phyloP scores from a whole-genome alignment of 768 basidiomycete species.

The Phylloporus sp. region DNA sequence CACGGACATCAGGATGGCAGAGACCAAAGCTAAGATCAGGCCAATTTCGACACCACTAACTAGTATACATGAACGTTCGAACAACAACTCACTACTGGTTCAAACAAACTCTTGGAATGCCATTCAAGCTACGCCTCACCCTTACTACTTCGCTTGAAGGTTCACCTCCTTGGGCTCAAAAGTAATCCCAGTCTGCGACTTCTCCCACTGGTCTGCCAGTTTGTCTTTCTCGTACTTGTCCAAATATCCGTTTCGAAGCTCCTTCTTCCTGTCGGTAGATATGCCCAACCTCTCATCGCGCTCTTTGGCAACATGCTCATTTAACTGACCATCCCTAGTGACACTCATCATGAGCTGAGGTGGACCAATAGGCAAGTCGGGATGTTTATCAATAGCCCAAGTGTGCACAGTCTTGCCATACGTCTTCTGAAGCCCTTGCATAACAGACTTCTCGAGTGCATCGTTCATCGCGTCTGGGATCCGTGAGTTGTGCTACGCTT shows the following conservation, averaged over 20 bases:
- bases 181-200: slow-evolving; percentile 29
- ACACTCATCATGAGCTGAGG: slow-evolving; percentile 45
- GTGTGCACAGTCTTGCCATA: slow-evolving; percentile 45
- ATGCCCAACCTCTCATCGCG: slow-evolving; percentile 34
- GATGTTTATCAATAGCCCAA: slow-evolving; percentile 35
- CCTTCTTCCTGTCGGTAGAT: slow-evolving; percentile 31
- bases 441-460: slow-evolving; percentile 34
- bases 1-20: slow-evolving; percentile 29
- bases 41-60: neutral
- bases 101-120: neutral
- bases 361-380: slow-evolving; percentile 41
- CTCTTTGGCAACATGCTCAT: slow-evolving; percentile 24
- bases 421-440: slow-evolving; percentile 42
- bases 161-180: slow-evolving; percentile 31
- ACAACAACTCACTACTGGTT: neutral
- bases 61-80: neutral
- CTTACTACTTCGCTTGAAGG: slow-evolving; percentile 3
- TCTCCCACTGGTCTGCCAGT: slow-evolving; percentile 37
- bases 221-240: slow-evolving; percentile 33
- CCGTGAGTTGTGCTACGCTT: neutral
- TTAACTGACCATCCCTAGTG: slow-evolving; percentile 35
- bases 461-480: slow-evolving; percentile 29
- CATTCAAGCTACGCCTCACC: neutral
- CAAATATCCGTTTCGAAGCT: slow-evolving; percentile 35
- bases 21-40: slow-evolving; percentile 9